phyloP scores from a whole-genome alignment of 106 monocot genomes.

The Dendrobium huoshanense region DNA sequence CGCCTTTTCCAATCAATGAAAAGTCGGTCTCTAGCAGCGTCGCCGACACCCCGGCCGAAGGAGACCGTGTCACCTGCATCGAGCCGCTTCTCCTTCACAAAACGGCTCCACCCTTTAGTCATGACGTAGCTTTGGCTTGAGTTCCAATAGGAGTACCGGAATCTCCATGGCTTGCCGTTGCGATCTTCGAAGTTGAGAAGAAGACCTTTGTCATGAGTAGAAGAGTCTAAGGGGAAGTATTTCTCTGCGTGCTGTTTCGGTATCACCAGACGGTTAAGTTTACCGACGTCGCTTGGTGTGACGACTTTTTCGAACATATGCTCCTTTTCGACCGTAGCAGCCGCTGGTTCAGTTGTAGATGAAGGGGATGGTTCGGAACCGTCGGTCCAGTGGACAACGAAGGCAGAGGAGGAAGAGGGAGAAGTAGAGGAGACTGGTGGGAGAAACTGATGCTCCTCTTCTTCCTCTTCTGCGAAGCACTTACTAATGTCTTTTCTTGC shows the following conservation, averaged over 20 bases:
- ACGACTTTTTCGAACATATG: slow-evolving; percentile 97
- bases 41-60: slow-evolving; percentile 63
- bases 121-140: slow-evolving; percentile 98
- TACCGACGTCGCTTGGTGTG: slow-evolving; percentile 91
- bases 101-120: slow-evolving; percentile 96
- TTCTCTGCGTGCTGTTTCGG: slow-evolving; percentile 95
- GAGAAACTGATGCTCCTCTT: not conserved
- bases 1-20: slow-evolving; percentile 87
- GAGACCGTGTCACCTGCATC: slow-evolving; percentile 88
- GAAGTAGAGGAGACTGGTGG: not conserved
- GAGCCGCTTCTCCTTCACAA: slow-evolving; percentile 91
- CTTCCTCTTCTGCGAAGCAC: not conserved
- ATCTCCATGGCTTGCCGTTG: slow-evolving; percentile 74
- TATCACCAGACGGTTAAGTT: slow-evolving; percentile 89
- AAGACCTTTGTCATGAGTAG: slow-evolving; percentile 60
- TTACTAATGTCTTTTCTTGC: not conserved
- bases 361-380: not conserved
- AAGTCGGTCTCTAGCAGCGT: slow-evolving; percentile 33
- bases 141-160: slow-evolving; percentile 99
- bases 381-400: not conserved
- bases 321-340: slow-evolving; percentile 47
- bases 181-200: slow-evolving; percentile 85
- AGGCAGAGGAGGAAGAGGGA: not conserved
- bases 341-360: not conserved
- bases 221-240: slow-evolving; percentile 69